These are phyloP conservation scores for Kwoniella shandongensis DNA, from an alignment of 768 basidiomycete genomes.

Conservation along the genomic window DNA sequence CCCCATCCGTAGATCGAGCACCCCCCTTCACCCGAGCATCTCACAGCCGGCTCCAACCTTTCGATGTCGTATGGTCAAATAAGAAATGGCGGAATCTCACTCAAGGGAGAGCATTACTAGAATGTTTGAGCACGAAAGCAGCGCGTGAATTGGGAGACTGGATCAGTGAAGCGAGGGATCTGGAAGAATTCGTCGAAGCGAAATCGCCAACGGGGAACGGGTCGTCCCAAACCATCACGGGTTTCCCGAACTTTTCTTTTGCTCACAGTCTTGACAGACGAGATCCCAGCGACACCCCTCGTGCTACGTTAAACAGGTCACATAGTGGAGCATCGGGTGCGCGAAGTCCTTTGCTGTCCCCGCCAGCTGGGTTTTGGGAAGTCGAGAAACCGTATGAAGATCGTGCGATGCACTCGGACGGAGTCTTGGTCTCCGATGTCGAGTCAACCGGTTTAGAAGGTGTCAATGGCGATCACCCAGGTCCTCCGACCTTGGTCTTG, in stretches of 20 bases:
- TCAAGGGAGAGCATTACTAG: conserved; percentile 30
- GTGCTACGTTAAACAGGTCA: too few species aligned
- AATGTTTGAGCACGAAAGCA: conserved; percentile 36
- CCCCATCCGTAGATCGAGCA: conserved; percentile 13
- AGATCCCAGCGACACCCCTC: too few species aligned
- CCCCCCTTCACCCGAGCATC: conserved; percentile 27
- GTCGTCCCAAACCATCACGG: background rate
- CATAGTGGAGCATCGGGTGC: too few species aligned
- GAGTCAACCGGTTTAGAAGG: conserved; percentile 19
- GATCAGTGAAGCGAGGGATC: conserved; percentile 27
- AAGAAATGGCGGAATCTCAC: conserved; percentile 34
- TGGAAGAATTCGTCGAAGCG: background rate
- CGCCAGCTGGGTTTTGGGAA: conserved; percentile 42
- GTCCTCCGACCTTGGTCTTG: conserved; percentile 22
- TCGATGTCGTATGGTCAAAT: conserved; percentile 40
- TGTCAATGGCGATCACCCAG: conserved; percentile 12
- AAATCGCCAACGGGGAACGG: background rate
- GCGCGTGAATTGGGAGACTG: conserved; percentile 44
- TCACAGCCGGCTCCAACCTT: conserved; percentile 19
- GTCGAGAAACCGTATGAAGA: conserved; percentile 41
- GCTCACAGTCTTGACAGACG: too few species aligned
- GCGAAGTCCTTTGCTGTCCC: background rate
- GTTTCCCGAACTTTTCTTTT: background rate
- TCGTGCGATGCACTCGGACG: conserved; percentile 21
- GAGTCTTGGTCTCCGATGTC: conserved; percentile 13